Conservation (phyloP, 2,329 filamentous ascomycete species). For the Exophiala phaeomuriformis region DNA sequence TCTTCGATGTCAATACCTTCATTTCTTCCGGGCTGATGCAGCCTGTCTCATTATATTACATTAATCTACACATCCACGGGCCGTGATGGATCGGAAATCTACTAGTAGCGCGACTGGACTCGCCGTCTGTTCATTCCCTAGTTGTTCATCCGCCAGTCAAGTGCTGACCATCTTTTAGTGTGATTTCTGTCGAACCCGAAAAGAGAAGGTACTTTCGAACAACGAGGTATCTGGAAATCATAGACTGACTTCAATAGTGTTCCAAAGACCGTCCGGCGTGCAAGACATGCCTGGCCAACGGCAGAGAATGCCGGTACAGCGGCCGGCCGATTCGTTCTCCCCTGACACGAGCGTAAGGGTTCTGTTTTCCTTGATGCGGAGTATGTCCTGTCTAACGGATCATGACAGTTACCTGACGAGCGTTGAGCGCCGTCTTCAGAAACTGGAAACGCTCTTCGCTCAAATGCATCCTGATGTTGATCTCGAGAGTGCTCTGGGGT, state of each 20-base stretch:
- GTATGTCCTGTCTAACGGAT: neutral
- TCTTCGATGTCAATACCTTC: no score
- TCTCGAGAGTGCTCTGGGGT: neutral
- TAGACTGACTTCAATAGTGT: neutral
- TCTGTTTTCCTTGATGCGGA: neutral
- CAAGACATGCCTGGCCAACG: neutral
- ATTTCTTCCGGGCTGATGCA: no score
- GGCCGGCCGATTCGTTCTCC: neutral
- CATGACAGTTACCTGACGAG: neutral
- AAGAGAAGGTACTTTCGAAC: neutral
- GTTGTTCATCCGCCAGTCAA: neutral
- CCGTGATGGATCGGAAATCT: neutral
- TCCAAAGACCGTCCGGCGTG: neutral
- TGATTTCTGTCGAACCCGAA: neutral
- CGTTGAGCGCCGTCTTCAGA: neutral
- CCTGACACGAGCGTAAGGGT: neutral
- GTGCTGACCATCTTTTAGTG: neutral
- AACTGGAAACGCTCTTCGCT: neutral
- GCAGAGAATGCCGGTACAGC: constrained; percentile 1
- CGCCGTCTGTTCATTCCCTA: neutral
- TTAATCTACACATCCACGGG: neutral
- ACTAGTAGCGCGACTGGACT: neutral
- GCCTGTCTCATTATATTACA: no score
- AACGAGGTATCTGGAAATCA: neutral
- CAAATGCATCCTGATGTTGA: neutral